These are phyloP conservation scores for Botrytis hyacinthi DNA, from an alignment of 2,329 filamentous ascomycete species.

Conservation along the genomic window DNA sequence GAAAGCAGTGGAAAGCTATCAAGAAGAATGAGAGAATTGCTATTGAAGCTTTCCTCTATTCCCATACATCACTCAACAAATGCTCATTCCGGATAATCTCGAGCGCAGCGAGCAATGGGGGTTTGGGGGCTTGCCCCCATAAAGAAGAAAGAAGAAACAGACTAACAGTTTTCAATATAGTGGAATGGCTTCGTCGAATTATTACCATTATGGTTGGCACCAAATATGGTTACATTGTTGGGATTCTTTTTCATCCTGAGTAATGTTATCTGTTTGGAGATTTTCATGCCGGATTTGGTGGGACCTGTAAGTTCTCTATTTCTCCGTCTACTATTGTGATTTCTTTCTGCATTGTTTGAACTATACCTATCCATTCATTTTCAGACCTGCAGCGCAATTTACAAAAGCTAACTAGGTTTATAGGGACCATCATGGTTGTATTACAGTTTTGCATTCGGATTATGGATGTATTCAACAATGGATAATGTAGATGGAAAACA, in stretches of 20 bases:
- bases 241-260: slow-evolving; percentile 92
- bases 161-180: slow-evolving; percentile 48
- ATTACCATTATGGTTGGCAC: slow-evolving; percentile 91
- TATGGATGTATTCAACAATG: slow-evolving; percentile 99
- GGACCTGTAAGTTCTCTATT: slow-evolving; percentile 66
- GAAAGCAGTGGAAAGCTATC: neutral
- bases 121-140: slow-evolving; percentile 3
- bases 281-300: slow-evolving; percentile 85
- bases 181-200: slow-evolving; percentile 96
- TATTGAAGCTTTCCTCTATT: neutral
- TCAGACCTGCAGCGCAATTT: neutral
- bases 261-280: slow-evolving; percentile 71
- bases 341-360: neutral
- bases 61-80: neutral
- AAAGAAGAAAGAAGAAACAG: neutral
- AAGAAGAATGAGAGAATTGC: neutral
- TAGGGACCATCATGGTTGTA: slow-evolving; percentile 89
- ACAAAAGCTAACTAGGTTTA: slow-evolving; percentile 25
- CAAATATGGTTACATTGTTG: slow-evolving; percentile 94
- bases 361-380: neutral
- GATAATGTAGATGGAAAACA: slow-evolving; percentile 99
- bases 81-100: neutral
- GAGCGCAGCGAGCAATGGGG: neutral
- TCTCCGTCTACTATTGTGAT: neutral
- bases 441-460: slow-evolving; percentile 89